Percentiles rank a stretch among this genome's conserved stretches.
These are phyloP conservation scores for Ustilago loliicola DNA, from an alignment of 1,284 basidiomycete genomes.

Conservation along the genomic window DNA sequence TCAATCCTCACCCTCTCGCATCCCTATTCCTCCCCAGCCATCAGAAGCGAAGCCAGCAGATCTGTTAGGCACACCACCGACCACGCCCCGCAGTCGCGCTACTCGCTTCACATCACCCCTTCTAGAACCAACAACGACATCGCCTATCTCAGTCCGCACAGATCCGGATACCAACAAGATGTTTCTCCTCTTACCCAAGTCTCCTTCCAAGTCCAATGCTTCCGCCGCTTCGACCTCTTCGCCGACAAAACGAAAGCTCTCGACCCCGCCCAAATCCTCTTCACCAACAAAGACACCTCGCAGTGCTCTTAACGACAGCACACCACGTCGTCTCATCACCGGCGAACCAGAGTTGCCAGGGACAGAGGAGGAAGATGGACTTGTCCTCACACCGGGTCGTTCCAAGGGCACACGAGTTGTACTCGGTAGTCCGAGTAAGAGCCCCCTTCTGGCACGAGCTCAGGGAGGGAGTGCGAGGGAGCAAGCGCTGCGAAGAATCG, in stretches of 20 bases:
- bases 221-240: constrained; percentile 7
- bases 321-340: constrained; percentile 27
- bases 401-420: constrained; percentile 34
- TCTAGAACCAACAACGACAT: constrained; percentile 46
- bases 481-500: constrained; percentile 26
- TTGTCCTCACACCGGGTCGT: constrained; percentile 50
- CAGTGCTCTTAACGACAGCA: constrained; percentile 8
- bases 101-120: constrained; percentile 23
- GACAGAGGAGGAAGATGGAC: constrained; percentile 50
- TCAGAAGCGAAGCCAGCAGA: constrained; percentile 3
- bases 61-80: constrained; percentile 45
- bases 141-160: constrained; percentile 53
- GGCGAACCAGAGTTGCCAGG: constrained; percentile 33
- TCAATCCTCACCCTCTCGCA: constrained; percentile 14
- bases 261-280: constrained; percentile 24
- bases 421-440: constrained; percentile 42
- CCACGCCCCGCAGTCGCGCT: constrained; percentile 16
- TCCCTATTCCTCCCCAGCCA: constrained; percentile 7
- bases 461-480: constrained; percentile 25
- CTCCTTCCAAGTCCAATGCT: constrained; percentile 9
- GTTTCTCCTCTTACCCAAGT: constrained; percentile 37
- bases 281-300: constrained; percentile 47
- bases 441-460: constrained; percentile 22
- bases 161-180: constrained; percentile 59
- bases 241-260: constrained; percentile 40